Conservation (phyloP, 192 early-diverging fungal genomes). For the Mortierella hygrophila region DNA sequence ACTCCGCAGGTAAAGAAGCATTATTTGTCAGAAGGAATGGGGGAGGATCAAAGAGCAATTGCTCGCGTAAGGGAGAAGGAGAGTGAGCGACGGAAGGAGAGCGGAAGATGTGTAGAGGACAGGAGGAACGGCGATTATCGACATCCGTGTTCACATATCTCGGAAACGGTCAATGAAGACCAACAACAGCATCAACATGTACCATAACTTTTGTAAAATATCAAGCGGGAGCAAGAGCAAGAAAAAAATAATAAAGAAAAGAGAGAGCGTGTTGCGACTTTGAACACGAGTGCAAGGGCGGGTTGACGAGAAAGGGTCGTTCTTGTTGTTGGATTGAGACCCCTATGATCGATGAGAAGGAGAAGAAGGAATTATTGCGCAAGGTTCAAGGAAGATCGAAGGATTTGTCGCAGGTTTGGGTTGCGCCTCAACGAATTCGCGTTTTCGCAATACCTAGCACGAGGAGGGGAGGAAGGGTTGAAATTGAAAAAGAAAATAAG, state of each 20-base stretch:
- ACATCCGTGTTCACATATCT: not conserved
- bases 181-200: not conserved
- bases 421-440: not conserved
- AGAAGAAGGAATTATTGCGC: not conserved
- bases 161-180: not conserved
- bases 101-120: not conserved
- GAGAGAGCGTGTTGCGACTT: not conserved
- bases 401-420: not conserved
- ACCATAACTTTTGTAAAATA: not conserved
- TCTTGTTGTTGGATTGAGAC: not conserved
- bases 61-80: not conserved
- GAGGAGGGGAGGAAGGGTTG: not conserved
- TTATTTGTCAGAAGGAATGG: not conserved
- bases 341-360: not conserved
- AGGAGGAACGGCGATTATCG: not conserved
- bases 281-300: not conserved
- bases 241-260: not conserved
- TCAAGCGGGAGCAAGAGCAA: not conserved
- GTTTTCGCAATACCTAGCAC: not conserved
- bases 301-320: not conserved
- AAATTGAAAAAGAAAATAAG: not conserved
- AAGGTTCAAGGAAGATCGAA: not conserved
- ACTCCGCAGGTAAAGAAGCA: not conserved
- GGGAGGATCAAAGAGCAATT: not conserved
- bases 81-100: not conserved